Percentiles rank a stretch among this genome's conserved stretches.
Evolutionary conservation across 2,329 filamentous ascomycete species (phyloP).

Genomic region (Trichoderma hamatum): DNA sequence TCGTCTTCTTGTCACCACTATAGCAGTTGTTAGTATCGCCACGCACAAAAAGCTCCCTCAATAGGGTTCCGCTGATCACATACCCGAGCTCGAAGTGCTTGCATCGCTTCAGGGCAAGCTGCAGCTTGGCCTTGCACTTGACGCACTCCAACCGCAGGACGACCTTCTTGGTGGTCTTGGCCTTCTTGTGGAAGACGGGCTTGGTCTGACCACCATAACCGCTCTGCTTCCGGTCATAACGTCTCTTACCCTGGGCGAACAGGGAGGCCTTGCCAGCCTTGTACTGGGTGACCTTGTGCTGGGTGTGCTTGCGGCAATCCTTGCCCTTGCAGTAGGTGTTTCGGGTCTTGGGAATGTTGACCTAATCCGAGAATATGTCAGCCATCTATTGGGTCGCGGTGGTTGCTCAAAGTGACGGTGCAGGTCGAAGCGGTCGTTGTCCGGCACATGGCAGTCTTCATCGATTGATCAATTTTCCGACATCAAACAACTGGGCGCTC

Average conservation of each 20-base stretch:
- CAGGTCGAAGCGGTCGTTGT: slow-evolving; percentile 26
- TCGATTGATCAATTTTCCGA: slow-evolving; percentile 1
- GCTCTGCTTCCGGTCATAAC: slow-evolving; percentile 98
- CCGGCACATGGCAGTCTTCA: slow-evolving; percentile 31
- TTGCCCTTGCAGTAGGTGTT: slow-evolving; percentile 98
- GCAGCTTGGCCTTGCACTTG: slow-evolving; percentile 95
- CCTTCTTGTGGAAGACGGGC: slow-evolving; percentile 99
- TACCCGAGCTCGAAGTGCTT: slow-evolving; percentile 99
- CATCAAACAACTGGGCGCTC: background rate
- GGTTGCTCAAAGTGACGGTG: slow-evolving; percentile 3
- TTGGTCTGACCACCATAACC: slow-evolving; percentile 99
- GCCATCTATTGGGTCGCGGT: slow-evolving; percentile 31
- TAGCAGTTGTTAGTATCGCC: slow-evolving; percentile 46
- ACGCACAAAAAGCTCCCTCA: background rate
- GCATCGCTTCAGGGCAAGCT: slow-evolving; percentile 98
- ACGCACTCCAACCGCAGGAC: slow-evolving; percentile 98
- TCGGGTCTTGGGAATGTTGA: slow-evolving; percentile 98
- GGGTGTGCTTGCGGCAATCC: slow-evolving; percentile 88
- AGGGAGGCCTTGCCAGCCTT: slow-evolving; percentile 96
- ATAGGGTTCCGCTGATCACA: slow-evolving; percentile 44
- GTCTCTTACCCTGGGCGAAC: slow-evolving; percentile 98
- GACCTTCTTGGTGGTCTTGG: slow-evolving; percentile 99
- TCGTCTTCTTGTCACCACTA: slow-evolving; percentile 99
- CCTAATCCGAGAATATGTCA: slow-evolving; percentile 53
- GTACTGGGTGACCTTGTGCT: slow-evolving; percentile 95